Conservation (phyloP, 23 red algal genomes). For the Agarophyton chilense region DNA sequence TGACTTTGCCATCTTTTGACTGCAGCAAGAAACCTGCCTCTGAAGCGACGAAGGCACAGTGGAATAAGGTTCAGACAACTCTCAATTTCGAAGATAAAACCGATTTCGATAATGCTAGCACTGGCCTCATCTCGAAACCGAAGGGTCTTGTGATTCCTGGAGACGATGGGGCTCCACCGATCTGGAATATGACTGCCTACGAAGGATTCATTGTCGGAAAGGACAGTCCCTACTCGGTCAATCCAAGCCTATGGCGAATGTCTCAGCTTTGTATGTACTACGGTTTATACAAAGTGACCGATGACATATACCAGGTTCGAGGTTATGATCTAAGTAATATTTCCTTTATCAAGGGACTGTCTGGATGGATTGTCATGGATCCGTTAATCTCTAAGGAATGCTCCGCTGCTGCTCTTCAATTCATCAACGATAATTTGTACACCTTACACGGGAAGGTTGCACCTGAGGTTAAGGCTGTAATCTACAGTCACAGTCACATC, state of each 20-base stretch:
- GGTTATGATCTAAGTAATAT: conserved; percentile 25
- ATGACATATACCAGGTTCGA: neutral
- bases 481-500: conserved; percentile 33
- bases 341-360: neutral
- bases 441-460: neutral
- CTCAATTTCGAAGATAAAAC: no score
- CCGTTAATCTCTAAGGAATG: neutral
- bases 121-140: no score
- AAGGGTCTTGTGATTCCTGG: no score
- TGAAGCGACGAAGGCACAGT: no score
- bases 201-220: neutral
- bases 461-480: neutral
- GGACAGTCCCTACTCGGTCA: neutral
- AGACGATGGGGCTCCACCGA: no score
- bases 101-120: no score
- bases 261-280: conserved; percentile 6
- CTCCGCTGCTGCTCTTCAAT: neutral
- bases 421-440: neutral
- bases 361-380: conserved; percentile 24
- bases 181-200: neutral
- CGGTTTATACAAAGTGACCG: neutral
- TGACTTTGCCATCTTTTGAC: no score
- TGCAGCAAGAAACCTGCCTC: no score
- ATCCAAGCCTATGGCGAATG: neutral
- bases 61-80: no score